Evolutionary conservation across 257 asterid genomes (phyloP).

Genomic region (Fraxinus anomala): DNA sequence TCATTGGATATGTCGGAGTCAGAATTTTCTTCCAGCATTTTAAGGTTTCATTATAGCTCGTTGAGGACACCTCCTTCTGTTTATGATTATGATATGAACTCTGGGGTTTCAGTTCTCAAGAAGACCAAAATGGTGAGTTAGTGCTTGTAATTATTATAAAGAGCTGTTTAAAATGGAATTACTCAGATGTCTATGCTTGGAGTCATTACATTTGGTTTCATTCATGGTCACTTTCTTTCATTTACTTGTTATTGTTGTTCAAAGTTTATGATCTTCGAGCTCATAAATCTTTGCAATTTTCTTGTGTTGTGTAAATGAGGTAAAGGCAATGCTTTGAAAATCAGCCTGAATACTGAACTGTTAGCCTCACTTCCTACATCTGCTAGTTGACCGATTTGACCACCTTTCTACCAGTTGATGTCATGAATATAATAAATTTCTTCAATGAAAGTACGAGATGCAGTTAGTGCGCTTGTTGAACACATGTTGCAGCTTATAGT

Average conservation of each 20-base stretch:
- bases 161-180: slow-evolving; percentile 5
- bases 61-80: slow-evolving; percentile 87
- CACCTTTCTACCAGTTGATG: not conserved
- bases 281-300: not conserved
- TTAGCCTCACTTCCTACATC: not conserved
- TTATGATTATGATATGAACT: slow-evolving; percentile 85
- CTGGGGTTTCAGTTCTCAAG: slow-evolving; percentile 80
- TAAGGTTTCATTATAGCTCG: slow-evolving; percentile 76
- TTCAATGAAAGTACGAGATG: not conserved
- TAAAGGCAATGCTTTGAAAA: not conserved
- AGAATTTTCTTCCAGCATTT: slow-evolving; percentile 67
- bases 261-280: slow-evolving; percentile 7
- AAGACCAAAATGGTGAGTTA: slow-evolving; percentile 75
- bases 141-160: slow-evolving; percentile 9
- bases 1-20: slow-evolving; percentile 67
- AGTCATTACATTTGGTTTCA: slow-evolving; percentile 20
- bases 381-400: not conserved
- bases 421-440: not conserved
- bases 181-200: slow-evolving; percentile 18
- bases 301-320: not conserved
- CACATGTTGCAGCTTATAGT: not conserved
- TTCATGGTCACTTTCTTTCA: slow-evolving; percentile 17
- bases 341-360: not conserved
- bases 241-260: not conserved
- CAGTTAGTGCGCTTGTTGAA: not conserved